These are phyloP conservation scores for Luffa acutangula DNA, from an alignment of 306 rosid genomes.

Conservation along the genomic window DNA sequence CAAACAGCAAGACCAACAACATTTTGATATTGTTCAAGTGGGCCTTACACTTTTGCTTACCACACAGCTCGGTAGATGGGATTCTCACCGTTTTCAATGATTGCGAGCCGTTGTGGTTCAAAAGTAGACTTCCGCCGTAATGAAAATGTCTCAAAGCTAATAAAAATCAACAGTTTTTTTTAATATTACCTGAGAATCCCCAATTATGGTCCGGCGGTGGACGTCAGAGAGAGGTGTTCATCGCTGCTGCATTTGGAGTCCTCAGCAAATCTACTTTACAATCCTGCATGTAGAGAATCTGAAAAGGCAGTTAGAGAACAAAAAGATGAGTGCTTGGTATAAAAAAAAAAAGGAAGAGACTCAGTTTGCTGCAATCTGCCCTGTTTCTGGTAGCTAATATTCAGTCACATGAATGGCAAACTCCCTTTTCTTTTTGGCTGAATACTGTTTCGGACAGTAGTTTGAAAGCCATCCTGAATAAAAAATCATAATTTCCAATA, in stretches of 20 bases:
- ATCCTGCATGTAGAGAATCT: not conserved
- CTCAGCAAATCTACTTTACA: not conserved
- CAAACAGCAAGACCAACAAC: not conserved
- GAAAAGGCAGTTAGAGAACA: slow-evolving; percentile 4
- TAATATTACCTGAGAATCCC: slow-evolving; percentile 1
- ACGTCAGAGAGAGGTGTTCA: slow-evolving; percentile 9
- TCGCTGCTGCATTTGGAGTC: slow-evolving; percentile 5
- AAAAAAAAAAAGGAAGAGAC: not conserved
- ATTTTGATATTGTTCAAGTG: not conserved
- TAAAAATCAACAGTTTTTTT: not conserved
- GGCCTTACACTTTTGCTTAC: slow-evolving; percentile 18
- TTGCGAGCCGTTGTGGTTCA: slow-evolving; percentile 25
- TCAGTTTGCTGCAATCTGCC: not conserved
- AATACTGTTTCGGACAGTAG: not conserved
- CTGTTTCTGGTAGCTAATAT: not conserved
- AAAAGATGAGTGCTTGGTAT: not conserved
- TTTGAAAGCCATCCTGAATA: not conserved
- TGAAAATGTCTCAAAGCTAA: slow-evolving; percentile 3
- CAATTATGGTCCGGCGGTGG: slow-evolving; percentile 19
- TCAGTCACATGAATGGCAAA: not conserved
- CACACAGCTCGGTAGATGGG: slow-evolving; percentile 53
- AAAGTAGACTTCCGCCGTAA: slow-evolving; percentile 19
- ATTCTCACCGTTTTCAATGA: slow-evolving; percentile 39
- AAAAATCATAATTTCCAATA: not conserved
- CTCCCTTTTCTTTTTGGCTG: not conserved